Conservation (phyloP, 805 yeast species). For the Myxozyma lipomycoides region DNA sequence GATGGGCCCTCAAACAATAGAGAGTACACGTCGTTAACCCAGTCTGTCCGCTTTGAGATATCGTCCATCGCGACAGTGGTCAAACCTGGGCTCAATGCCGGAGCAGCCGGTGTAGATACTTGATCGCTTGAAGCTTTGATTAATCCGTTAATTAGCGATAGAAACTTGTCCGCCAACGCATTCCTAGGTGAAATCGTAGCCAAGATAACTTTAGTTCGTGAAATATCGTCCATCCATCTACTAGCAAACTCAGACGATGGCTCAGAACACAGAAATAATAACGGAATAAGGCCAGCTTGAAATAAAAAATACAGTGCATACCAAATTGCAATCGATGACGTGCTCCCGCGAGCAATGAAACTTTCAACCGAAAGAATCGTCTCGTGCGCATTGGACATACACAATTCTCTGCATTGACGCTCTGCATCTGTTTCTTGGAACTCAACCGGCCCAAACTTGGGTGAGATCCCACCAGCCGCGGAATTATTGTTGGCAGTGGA, state of each 20-base stretch:
- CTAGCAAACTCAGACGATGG: constrained; percentile 45
- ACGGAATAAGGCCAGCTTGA: constrained; percentile 59
- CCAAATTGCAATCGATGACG: constrained; percentile 55
- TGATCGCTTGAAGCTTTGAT: constrained; percentile 6
- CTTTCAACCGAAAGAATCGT: constrained; percentile 48
- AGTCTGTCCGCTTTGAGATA: constrained; percentile 25
- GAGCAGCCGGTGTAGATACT: neutral
- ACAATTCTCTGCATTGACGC: constrained; percentile 48
- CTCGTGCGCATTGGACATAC: constrained; percentile 50
- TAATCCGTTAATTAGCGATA: constrained; percentile 46
- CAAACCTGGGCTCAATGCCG: neutral
- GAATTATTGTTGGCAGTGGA: constrained; percentile 18
- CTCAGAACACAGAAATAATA: constrained; percentile 52
- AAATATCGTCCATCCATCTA: constrained; percentile 46
- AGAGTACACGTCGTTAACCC: constrained; percentile 27
- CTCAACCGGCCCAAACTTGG: neutral
- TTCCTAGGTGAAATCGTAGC: constrained; percentile 42
- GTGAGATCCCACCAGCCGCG: neutral
- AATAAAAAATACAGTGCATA: constrained; percentile 59
- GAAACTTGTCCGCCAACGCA: constrained; percentile 46
- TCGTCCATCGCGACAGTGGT: constrained; percentile 9
- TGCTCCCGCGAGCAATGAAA: constrained; percentile 28
- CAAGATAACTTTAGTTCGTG: constrained; percentile 43
- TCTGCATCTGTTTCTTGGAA: constrained; percentile 38
- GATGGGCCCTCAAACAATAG: constrained; percentile 24